Conservation (phyloP, 768 basidiomycete species). For the Termitomyces sp. region DNA sequence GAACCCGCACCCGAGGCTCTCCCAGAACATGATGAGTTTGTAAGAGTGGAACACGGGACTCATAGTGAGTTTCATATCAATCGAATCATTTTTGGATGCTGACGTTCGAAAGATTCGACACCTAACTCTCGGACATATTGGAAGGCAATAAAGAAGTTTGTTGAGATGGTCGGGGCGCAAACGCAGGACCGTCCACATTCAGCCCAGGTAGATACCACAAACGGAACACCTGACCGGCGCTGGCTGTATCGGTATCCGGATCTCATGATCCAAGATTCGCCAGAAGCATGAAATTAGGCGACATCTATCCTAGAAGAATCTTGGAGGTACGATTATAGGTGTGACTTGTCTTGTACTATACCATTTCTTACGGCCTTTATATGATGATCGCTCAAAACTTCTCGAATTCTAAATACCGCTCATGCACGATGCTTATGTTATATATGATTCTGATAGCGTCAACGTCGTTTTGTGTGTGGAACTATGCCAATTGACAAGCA, state of each 20-base stretch:
- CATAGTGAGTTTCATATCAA: slow-evolving; percentile 33
- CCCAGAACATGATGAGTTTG: slow-evolving; percentile 22
- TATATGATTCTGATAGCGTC: background rate
- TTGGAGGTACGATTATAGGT: background rate
- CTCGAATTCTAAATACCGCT: background rate
- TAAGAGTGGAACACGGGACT: slow-evolving; percentile 35
- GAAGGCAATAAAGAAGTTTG: slow-evolving; percentile 1
- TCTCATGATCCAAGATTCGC: background rate
- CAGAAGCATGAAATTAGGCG: background rate
- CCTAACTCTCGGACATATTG: background rate
- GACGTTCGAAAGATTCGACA: slow-evolving; percentile 1
- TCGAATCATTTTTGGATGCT: background rate
- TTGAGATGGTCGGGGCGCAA: background rate
- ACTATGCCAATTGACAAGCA: background rate
- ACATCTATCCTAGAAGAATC: background rate
- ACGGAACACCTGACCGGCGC: background rate
- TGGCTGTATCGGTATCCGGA: slow-evolving; percentile 4
- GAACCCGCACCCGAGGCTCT: slow-evolving; percentile 26
- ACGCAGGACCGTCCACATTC: background rate
- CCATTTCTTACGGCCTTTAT: background rate
- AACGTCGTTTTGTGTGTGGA: background rate
- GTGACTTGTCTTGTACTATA: background rate
- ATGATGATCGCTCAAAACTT: background rate
- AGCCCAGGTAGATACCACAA: background rate
- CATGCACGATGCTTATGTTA: background rate